Base-by-base conservation (phyloP, 805 yeast species). In the Candida golubevii region DNA sequence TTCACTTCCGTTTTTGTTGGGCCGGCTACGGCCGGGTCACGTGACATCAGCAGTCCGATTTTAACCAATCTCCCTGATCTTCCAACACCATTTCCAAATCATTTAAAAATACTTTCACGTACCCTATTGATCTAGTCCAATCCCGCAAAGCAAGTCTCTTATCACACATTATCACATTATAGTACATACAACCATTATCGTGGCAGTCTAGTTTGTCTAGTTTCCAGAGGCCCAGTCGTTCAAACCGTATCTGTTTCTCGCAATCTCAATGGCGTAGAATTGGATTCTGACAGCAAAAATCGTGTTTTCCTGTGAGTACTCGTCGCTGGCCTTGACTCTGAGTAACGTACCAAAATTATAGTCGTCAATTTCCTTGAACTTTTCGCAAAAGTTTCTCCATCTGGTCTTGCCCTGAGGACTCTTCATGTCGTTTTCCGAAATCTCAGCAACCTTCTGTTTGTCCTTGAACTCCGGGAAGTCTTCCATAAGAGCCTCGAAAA, bases 301-400 rank as follows among this genome's bases (percentile, higher is more conserved):
- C 37, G 98, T 87, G 46, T 84, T 81, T 37, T 81, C 79, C 69
- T 91, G 88, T 38, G 79, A 78, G 66, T 93, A 93, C 65, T 88
- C 97, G 28, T 74, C 83, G 38, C 68, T 63, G 32, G 85, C 64
- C 52, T 79, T 81, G n/a, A 79, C 69, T 74, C 99, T 83, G 58
- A 93, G 72, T 55, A 93, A 72, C 13, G 98, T 90, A 51, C 99
- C 99, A 63, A 93, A 93, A 69, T 93, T 93, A 71, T 78, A 93
- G 67, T 93, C 98, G 50, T 85, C 93, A 46, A 93, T 77, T 43
- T 82, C 78, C 62, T 93, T 95, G 70, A 88, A 93, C 49, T 79
- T 72, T 59, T 83, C 86, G 69, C 91, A 80, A 63, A 82, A 93
- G 23, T 67, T 71, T 77, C 97, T 86, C 99, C 99, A 93, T 71